phyloP scores from a whole-genome alignment of 2,329 filamentous ascomycete species.

The Phialocephala subalpina region DNA sequence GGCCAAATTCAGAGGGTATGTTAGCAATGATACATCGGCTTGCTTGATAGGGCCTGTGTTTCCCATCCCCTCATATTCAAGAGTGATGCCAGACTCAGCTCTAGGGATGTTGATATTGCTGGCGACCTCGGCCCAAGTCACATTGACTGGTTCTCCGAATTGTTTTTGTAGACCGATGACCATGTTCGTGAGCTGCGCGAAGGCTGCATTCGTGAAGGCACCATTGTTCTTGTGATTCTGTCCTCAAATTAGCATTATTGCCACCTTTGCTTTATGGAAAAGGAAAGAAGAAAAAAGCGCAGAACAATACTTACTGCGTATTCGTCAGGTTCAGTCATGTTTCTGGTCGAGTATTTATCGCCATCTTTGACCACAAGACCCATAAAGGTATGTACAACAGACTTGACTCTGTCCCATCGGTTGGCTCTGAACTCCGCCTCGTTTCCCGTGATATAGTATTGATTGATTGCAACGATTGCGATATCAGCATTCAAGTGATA shows the following conservation, averaged over 20 bases:
- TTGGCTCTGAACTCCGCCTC: conserved; percentile 21
- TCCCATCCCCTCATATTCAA: conserved; percentile 31
- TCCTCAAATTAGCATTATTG: conserved; percentile 19
- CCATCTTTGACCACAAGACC: neutral
- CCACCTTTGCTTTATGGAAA: neutral
- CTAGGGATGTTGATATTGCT: conserved; percentile 61
- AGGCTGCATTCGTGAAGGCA: conserved; percentile 63
- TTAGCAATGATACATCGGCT: conserved; percentile 31
- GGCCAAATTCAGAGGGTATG: conserved; percentile 20
- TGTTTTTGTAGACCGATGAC: conserved; percentile 43
- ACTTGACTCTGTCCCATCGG: neutral
- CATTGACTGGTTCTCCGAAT: conserved; percentile 48
- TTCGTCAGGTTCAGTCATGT: conserved; percentile 70
- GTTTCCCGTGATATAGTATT: conserved; percentile 24
- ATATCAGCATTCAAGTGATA: conserved; percentile 35
- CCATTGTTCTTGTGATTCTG: conserved; percentile 55
- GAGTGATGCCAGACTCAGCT: conserved; percentile 62
- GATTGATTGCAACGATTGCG: conserved; percentile 11
- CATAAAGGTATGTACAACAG: neutral
- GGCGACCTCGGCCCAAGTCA: conserved; percentile 64
- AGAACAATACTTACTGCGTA: conserved; percentile 48
- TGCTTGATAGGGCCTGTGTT: conserved; percentile 32
- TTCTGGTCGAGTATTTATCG: conserved; percentile 52
- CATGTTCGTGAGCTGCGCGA: conserved; percentile 51
- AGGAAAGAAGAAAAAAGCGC: neutral